Evolutionary conservation across 257 asterid genomes (phyloP), one percentile per base, ranked within the genome.

Genomic region (Buddleja alternifolia): DNA sequence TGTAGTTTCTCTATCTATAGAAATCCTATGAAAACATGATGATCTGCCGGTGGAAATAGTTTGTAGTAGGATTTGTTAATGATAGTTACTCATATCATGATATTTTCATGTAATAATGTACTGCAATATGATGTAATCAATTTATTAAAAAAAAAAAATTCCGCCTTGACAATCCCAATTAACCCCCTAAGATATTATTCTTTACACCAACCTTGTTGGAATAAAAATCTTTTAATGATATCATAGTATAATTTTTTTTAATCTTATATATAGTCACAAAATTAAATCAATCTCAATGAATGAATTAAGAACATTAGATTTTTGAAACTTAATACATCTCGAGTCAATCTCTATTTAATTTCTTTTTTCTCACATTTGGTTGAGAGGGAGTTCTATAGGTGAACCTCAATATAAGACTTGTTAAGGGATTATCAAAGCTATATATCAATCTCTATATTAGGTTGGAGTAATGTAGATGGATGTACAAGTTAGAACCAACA

Each of bases 101-200:
- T n/a, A n/a, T n/a, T n/a, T n/a, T n/a, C n/a, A n/a, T n/a, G n/a
- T n/a, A n/a, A n/a, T n/a, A n/a, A n/a, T n/a, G n/a, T n/a, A n/a
- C n/a, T n/a, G n/a, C n/a, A n/a, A n/a, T n/a, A n/a, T n/a, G n/a
- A n/a, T n/a, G n/a, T n/a, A n/a, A n/a, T n/a, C n/a, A n/a, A n/a
- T n/a, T n/a, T n/a, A n/a, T n/a, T n/a, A n/a, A n/a, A n/a, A n/a
- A n/a, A n/a, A n/a, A n/a, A n/a, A 60, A 60, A 60, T 0, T 44
- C 24, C 44, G 24, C 24, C 21, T 68, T 52, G 63, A 40, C 72
- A 67, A 67, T 66, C 63, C 54, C 63, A 53, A 54, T 52, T 66
- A 51, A 16, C 23, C 36, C 51, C 10, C 48, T 17, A 50, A 66
- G 71, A 51, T 36, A 20, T 61, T 61, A 16, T 24, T 66, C 36